Conservation (phyloP, 1,284 basidiomycete genomes). For the Schizopora paradoxa region DNA sequence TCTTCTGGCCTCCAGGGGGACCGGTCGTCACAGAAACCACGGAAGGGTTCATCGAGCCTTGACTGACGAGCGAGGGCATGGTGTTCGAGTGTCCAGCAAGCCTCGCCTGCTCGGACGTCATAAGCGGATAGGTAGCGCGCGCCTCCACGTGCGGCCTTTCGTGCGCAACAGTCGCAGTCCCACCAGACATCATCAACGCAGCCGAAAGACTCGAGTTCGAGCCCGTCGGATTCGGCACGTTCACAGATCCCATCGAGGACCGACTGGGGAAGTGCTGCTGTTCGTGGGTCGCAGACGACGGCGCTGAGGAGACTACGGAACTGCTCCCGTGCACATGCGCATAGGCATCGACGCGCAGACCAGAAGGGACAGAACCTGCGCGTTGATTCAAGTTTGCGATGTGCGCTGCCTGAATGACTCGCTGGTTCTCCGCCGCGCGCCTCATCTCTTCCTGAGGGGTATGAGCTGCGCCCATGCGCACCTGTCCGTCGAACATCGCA, state of each 20-base stretch:
- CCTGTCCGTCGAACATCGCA: conserved; percentile 60
- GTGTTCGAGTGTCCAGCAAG: conserved; percentile 11
- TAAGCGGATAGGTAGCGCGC: conserved; percentile 25
- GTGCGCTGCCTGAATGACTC: conserved; percentile 15
- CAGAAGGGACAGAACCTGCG: background rate
- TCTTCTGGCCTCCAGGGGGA: conserved; percentile 29
- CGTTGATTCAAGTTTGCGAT: conserved; percentile 12
- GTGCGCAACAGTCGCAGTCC: conserved; percentile 4
- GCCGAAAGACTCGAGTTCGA: no score
- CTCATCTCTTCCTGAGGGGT: conserved; percentile 6
- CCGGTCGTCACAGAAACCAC: conserved; percentile 21
- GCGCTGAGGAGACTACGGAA: background rate
- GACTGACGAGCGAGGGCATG: conserved; percentile 8
- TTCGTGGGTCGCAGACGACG: background rate
- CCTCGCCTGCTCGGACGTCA: conserved; percentile 6
- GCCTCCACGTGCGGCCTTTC: conserved; percentile 22
- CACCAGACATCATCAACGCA: no score
- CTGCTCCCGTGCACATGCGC: no score
- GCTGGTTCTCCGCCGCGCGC: conserved; percentile 15
- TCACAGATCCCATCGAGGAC: no score
- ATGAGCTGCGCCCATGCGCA: conserved; percentile 26
- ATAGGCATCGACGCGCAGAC: background rate
- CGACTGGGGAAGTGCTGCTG: conserved; percentile 12
- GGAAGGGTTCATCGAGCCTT: conserved; percentile 13
- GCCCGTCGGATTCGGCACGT: no score